Conservation (phyloP, 169 alveolate species). For the Eimeria sp. region DNA sequence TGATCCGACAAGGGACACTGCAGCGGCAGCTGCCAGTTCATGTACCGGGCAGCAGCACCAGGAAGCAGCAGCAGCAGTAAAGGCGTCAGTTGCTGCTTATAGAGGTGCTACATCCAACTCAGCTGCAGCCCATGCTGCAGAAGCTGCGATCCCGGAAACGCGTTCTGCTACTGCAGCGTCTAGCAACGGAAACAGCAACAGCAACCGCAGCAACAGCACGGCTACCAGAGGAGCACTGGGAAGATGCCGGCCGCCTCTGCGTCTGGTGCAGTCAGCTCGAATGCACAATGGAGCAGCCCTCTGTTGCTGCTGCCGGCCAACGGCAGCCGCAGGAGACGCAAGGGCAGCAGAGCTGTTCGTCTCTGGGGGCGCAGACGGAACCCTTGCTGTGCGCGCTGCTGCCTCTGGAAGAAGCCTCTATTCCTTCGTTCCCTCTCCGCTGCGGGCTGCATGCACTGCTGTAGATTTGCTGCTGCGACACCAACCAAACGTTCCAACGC, state of each 20-base stretch:
- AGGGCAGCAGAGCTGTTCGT: slow-evolving; percentile 2
- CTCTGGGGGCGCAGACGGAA: slow-evolving; percentile 62
- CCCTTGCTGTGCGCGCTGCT: neutral
- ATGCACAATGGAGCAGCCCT: slow-evolving; percentile 25
- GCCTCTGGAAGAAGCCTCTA: neutral
- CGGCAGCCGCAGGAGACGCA: slow-evolving; percentile 16
- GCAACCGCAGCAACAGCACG: neutral
- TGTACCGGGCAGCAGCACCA: slow-evolving; percentile 35
- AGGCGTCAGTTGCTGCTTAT: neutral
- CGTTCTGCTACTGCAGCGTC: neutral
- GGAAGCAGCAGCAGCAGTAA: neutral
- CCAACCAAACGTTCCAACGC: neutral
- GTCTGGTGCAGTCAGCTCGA: neutral
- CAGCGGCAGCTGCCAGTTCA: neutral
- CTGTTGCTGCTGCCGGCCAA: slow-evolving; percentile 29
- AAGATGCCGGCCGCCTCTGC: slow-evolving; percentile 6
- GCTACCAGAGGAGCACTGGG: neutral
- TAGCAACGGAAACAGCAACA: slow-evolving; percentile 16
- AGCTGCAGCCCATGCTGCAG: slow-evolving; percentile 12
- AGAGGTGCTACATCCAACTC: neutral
- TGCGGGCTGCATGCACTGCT: slow-evolving; percentile 56
- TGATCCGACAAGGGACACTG: neutral
- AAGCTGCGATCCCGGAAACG: neutral
- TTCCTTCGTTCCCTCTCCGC: slow-evolving; percentile 36
- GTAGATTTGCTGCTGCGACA: slow-evolving; percentile 31